Conservation (phyloP, 257 asterid species). For the Solanum clarkiae region DNA sequence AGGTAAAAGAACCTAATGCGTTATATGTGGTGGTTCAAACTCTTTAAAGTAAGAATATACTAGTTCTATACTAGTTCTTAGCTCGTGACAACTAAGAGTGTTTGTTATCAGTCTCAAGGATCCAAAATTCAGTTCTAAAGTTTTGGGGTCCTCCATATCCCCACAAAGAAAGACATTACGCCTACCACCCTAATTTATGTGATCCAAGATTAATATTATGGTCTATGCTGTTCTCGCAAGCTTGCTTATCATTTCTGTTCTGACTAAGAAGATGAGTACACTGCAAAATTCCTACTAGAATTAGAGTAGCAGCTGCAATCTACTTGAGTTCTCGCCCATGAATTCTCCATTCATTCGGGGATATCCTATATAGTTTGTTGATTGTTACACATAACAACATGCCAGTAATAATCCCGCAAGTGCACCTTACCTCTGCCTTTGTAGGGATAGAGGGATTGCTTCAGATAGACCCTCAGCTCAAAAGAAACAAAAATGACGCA, state of each 20-base stretch:
- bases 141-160: not conserved
- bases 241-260: not conserved
- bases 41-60: not conserved
- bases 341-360: not conserved
- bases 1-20: not conserved
- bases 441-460: not conserved
- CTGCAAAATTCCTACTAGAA: not conserved
- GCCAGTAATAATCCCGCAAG: not conserved
- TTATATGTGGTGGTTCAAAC: not conserved
- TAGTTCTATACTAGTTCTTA: not conserved
- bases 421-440: not conserved
- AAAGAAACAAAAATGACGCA: not conserved
- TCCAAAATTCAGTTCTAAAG: not conserved
- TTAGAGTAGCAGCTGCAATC: not conserved
- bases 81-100: not conserved
- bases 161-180: not conserved
- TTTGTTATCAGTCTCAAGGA: not conserved
- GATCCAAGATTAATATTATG: not conserved
- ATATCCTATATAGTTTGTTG: not conserved
- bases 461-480: not conserved
- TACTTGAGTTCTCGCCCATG: not conserved
- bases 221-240: not conserved
- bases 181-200: not conserved
- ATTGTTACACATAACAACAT: not conserved
- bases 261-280: not conserved